Base-by-base conservation (phyloP, 1,284 basidiomycete genomes). In the Porodaedalea pini region DNA sequence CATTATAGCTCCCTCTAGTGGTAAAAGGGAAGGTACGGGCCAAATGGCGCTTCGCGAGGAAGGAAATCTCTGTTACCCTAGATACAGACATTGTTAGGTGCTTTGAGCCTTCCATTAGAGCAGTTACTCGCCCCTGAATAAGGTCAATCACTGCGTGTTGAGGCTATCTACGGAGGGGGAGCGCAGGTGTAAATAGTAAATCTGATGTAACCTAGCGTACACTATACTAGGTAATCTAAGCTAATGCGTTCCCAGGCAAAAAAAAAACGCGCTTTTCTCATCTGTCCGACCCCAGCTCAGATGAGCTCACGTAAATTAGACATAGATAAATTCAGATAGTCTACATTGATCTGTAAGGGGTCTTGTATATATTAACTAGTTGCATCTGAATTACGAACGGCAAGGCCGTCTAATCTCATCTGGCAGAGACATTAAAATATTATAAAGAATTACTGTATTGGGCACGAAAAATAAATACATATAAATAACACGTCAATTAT, bases 401-500 rank as follows among this genome's bases (percentile, higher is more conserved):
- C 17, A 49, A 49, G 6, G 21, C 15, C 29, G 32, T 25, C 17
- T 15, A 29, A 49, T 31, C n/a, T n/a, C n/a, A n/a, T n/a, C n/a
- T n/a, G n/a, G n/a, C n/a, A n/a, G n/a, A n/a, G n/a, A n/a, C n/a
- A n/a, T n/a, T n/a, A n/a, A n/a, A n/a, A n/a, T n/a, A n/a, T n/a
- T 49, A 36, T 19, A 36, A 49, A 49, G 21, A 49, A 2, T 8
- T 49, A 31, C 47, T 49, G 11, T 31, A 49, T 31, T 49, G 4
- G n/a, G 19, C 10, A 4, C 17, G 29, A 21, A 29, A 2, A 5
- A 8, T 21, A 43, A 49, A 49, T 29, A 49, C 3, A 4, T 31
- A 49, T 19, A 49, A 49, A 49, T 49, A 49, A 49, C 47, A 25
- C 47, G 47, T 49, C 29, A 49, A 49, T 25, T 31, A 49, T 6